Base-by-base conservation (phyloP, 805 yeast species). In the Saccharomycopsis microspora region DNA sequence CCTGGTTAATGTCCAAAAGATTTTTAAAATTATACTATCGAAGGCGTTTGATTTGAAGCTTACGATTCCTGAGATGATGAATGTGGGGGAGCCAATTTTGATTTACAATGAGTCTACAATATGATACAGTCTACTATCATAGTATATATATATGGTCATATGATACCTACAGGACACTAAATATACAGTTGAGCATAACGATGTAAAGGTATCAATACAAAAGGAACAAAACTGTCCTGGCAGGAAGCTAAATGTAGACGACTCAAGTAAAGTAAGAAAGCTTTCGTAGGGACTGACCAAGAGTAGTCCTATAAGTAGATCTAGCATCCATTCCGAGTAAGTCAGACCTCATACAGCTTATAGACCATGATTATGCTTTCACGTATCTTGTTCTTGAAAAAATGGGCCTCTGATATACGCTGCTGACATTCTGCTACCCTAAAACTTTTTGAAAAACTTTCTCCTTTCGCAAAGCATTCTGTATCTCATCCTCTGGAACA, bases 1-100 rank as follows among this genome's bases (percentile, higher is more conserved):
- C 56, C 86, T 96, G 1, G 85, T 93, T 53, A 93, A 90, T 56
- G 85, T 90, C 28, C 96, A 89, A 60, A 89, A 89, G 66, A 87
- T 90, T 31, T 90, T 90, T 70, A 93, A 93, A 64, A 78, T 90
- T 39, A 82, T 90, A 31, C 75, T 90, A 41, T 82, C 95, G 30
- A 89, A 88, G 61, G 93, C 95, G 4, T 90, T 90, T 62, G 96
- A 88, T 61, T 68, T 90, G 57, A 80, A 79, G 54, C 68, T 90
- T 56, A 83, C 82, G 44, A 72, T 90, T 19, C 95, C 93, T 2
- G 97, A 90, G 63, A 82, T 88, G 39, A 74, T 73, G 41, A 80
- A 81, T 52, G 74, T 80, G 29, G 98, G 97, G n/a, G 97, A 90
- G 61, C 98, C 98, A 3, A 70, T 90, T 31, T 70, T 90, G 45